Conservation (phyloP, 176 grass and related monocot species). For the Aegilops umbellulata region DNA sequence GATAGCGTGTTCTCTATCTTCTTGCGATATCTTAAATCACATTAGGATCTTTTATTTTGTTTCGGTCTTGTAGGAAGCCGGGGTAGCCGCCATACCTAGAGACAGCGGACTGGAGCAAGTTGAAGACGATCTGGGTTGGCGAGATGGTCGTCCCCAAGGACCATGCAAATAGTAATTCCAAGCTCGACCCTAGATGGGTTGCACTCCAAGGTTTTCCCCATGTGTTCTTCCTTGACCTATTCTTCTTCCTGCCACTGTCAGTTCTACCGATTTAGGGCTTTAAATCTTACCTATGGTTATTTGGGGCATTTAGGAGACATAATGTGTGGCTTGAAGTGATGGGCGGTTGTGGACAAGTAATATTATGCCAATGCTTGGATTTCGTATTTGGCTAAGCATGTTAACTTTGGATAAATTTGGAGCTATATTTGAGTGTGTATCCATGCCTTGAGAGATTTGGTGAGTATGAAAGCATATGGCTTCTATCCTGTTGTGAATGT, state of each 20-base stretch:
- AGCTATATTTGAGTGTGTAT: neutral
- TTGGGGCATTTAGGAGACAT: neutral
- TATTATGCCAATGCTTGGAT: neutral
- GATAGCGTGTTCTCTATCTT: too few species aligned
- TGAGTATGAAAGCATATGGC: neutral
- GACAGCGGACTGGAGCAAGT: constrained; percentile 66
- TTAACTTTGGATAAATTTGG: neutral
- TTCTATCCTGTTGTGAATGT: neutral
- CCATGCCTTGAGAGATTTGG: too few species aligned
- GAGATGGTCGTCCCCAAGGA: constrained; percentile 82
- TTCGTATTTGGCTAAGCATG: too few species aligned
- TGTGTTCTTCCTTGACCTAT: neutral
- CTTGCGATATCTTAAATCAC: neutral
- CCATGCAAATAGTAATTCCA: constrained; percentile 87
- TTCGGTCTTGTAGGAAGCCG: constrained; percentile 54
- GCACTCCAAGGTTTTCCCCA: constrained; percentile 61
- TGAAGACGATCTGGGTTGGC: constrained; percentile 88
- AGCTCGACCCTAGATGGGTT: constrained; percentile 70
- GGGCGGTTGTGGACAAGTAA: neutral
- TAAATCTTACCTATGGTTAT: neutral
- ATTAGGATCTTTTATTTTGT: neutral
- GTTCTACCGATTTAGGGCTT: neutral
- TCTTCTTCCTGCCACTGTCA: neutral
- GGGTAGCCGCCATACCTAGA: constrained; percentile 69
- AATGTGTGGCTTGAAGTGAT: neutral